phyloP scores from a whole-genome alignment of 768 basidiomycete species.

The Roridomyces roridus region DNA sequence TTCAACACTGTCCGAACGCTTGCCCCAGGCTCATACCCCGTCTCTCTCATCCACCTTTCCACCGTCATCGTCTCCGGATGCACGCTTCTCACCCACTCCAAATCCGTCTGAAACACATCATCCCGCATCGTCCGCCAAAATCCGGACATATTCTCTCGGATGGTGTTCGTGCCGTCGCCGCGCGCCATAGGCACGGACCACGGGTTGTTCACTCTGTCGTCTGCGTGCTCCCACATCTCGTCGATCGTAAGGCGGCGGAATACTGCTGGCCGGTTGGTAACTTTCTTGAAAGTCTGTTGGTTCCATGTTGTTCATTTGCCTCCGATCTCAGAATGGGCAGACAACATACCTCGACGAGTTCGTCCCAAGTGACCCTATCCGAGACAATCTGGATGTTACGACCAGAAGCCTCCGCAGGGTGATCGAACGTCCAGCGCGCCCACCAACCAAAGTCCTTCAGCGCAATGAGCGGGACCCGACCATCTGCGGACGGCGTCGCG shows the following conservation, averaged over 20 bases:
- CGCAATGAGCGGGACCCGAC: slow-evolving; percentile 42
- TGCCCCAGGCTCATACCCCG: too few species aligned
- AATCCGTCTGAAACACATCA: slow-evolving; percentile 36
- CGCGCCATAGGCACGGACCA: too few species aligned
- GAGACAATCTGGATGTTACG: slow-evolving; percentile 42
- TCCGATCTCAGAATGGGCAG: too few species aligned
- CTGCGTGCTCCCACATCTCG: too few species aligned
- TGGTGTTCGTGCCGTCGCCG: too few species aligned
- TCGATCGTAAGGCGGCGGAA: too few species aligned
- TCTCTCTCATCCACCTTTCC: slow-evolving; percentile 39
- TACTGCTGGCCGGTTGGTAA: too few species aligned
- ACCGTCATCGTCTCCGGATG: slow-evolving; percentile 33
- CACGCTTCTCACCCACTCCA: slow-evolving; percentile 37
- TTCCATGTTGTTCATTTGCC: too few species aligned
- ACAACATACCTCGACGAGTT: slow-evolving; percentile 38
- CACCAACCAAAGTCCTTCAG: slow-evolving; percentile 46
- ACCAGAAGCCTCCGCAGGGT: slow-evolving; percentile 39
- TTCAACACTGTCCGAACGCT: too few species aligned
- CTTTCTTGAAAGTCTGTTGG: too few species aligned
- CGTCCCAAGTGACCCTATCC: slow-evolving; percentile 41
- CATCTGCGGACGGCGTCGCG: slow-evolving; percentile 40
- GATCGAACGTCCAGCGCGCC: slow-evolving; percentile 42
- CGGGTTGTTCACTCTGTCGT: too few species aligned
- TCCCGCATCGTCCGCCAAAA: slow-evolving; percentile 41
- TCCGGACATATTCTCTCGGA: too few species aligned